Base-by-base conservation (phyloP, 208 protist genomes). In the Trypanosoma caninum region DNA sequence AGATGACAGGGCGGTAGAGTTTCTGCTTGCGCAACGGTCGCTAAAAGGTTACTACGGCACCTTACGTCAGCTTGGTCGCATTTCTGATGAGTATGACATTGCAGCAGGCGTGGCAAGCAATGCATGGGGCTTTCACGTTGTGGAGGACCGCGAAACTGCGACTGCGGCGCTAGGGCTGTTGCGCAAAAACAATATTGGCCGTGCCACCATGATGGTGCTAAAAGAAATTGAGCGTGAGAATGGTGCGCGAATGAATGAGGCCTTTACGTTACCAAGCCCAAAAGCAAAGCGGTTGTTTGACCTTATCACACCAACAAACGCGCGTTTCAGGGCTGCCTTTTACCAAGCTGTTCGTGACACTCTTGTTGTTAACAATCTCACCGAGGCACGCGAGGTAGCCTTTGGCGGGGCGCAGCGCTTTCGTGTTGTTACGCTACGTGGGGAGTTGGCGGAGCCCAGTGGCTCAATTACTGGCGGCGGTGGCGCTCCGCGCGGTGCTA, bases 381-480 rank as follows among this genome's bases (percentile, higher is more conserved):
- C 92, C 0, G 76, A 94, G 58, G 98, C 97, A 10, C 84, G 92
- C 6, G 74, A 87, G 44, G 82, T 87, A 22, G 93, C 94, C 37
- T 97, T 97, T 45, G 79, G 82, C 2, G 66, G 74, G 8, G 16
- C 47, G n/a, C 69, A 77, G 62, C 85, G 91, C 22, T 77, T 84
- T 65, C 96, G 98, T 50, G 98, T 99, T 0, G 98, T 99, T 3
- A 99, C 98, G 16, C 67, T 97, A 0, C 93, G 91, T 44, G 98
- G 98, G 1, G 81, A 98, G 61, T 55, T 99, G 16, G 97, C 99
- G 37, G 98, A 99, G 65, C 77, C 82, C 1, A 86, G 74, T 31
- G 99, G 99, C 62, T 93, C 97, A 31, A 99, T 99, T 91, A 98
- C 95, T 6, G 99, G 98, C 34, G 99, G 99, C 64, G 99, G 98